Evolutionary conservation across 352 stramenopile genomes (phyloP), one percentile per base, ranked within the genome.

Genomic region (Pythium pectinolyticum): DNA sequence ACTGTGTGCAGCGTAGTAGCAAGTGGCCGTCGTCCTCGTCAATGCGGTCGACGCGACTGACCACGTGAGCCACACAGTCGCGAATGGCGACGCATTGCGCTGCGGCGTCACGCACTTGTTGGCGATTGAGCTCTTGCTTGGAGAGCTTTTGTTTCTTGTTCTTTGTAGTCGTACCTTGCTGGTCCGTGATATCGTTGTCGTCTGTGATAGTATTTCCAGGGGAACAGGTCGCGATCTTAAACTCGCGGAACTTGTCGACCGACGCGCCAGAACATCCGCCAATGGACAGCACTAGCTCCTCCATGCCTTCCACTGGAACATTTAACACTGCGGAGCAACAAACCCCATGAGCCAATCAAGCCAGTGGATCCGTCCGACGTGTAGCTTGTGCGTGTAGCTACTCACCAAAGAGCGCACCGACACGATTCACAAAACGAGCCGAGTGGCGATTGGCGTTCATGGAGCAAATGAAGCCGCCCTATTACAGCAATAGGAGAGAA

Each of bases 391-490:
- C n/a, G n/a, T n/a, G n/a, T n/a, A n/a, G n/a, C n/a, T n/a, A 28
- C 65, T 54, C 28, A 92, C 84, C 84, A 62, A 94, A 94, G 45
- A 80, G 43, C 4, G 71, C 71, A 31, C 79, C 78, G 25, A 70
- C 56, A 41, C 69, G 31, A 51, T 75, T 77, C n/a, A 92, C 59
- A 48, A 89, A 87, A 19, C 48, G 61, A 1, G 83, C 82, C 19
- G 83, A 89, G 66, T 93, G 70, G 20, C 86, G 72, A 24, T 82
- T 75, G 46, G 72, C 69, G 47, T 95, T 92, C 55, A 95, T 69
- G n/a, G 86, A 92, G 67, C 85, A 92, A 30, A 95, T 69, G 40
- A 95, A 93, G 25, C 75, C 80, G 48, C 80, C 84, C 77, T 92
- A 45, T 15, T 35, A 28, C 17, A 24, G 34, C 20, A 53, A n/a